phyloP scores from a whole-genome alignment of 139 green algal genomes.

The Closterium sp. region DNA sequence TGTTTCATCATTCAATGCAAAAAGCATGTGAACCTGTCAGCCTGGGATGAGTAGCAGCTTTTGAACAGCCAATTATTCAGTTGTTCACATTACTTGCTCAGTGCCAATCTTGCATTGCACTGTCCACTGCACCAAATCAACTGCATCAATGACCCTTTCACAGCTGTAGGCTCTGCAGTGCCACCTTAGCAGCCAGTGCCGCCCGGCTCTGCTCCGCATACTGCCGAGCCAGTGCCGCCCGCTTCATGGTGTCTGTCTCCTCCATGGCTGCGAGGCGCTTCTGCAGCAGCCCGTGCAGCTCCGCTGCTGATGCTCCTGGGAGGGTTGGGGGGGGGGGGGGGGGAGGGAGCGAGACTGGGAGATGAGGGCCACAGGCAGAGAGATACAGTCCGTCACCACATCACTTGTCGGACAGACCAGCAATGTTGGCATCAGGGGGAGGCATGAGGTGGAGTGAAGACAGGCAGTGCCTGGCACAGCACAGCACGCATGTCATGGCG shows the following conservation, averaged over 20 bases:
- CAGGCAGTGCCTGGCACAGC: no score
- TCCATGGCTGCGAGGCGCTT: conserved; percentile 29
- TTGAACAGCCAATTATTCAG: no score
- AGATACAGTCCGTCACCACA: no score
- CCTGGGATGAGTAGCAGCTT: no score
- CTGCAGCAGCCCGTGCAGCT: conserved; percentile 32
- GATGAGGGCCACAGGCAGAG: conserved; percentile 3
- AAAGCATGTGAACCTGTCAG: no score
- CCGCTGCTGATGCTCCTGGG: conserved; percentile 10
- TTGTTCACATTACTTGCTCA: no score
- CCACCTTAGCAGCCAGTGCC: conserved; percentile 26
- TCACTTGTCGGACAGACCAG: no score
- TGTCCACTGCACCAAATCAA: neutral
- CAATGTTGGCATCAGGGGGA: no score
- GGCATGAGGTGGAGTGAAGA: no score
- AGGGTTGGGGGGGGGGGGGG: neutral
- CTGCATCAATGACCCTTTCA: neutral
- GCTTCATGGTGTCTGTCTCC: conserved; percentile 26
- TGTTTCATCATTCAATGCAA: no score
- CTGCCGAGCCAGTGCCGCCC: neutral
- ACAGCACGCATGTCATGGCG: no score
- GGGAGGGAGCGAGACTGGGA: neutral
- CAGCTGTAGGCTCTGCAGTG: conserved; percentile 26
- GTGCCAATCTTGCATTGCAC: no score
- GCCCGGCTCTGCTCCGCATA: conserved; percentile 15